These are phyloP conservation scores for Larix sibirica DNA, from an alignment of 83 land plant genomes.

Conservation along the genomic window DNA sequence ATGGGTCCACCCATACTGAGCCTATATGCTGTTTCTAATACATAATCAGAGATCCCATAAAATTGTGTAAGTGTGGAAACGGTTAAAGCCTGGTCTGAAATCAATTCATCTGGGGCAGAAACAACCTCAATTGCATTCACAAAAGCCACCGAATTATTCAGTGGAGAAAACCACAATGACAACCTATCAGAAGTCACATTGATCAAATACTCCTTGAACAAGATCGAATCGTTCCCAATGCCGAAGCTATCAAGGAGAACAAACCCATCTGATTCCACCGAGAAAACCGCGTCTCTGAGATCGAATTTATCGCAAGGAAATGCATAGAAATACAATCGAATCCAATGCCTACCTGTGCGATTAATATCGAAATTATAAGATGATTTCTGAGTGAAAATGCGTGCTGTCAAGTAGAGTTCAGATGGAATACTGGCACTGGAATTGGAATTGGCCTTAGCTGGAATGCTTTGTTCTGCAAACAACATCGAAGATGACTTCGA, in stretches of 20 bases:
- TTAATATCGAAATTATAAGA: slow-evolving; percentile 46
- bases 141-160: slow-evolving; percentile 36
- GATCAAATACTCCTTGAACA: slow-evolving; percentile 60
- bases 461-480: not conserved
- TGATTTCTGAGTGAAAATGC: slow-evolving; percentile 50
- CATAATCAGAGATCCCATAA: too few species aligned
- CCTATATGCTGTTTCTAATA: slow-evolving; percentile 21
- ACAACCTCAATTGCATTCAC: slow-evolving; percentile 74
- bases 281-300: too few species aligned
- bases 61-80: too few species aligned
- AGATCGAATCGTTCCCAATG: not conserved
- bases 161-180: slow-evolving; percentile 19
- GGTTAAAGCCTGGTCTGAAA: slow-evolving; percentile 19
- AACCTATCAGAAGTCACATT: slow-evolving; percentile 12
- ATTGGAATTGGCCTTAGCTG: too few species aligned
- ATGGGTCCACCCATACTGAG: slow-evolving; percentile 61
- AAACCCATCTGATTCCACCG: not conserved
- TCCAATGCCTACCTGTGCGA: slow-evolving; percentile 43
- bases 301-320: slow-evolving; percentile 28
- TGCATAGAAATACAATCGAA: slow-evolving; percentile 62
- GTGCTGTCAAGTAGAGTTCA: slow-evolving; percentile 31
- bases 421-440: slow-evolving; percentile 21
- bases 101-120: slow-evolving; percentile 48
- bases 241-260: slow-evolving; percentile 21
- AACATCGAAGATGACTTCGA: not conserved